A percentile compares a stretch with the other conserved stretches of the same genome.
phyloP scores from a whole-genome alignment of 352 stramenopile species.

The Peronospora belbahrii region DNA sequence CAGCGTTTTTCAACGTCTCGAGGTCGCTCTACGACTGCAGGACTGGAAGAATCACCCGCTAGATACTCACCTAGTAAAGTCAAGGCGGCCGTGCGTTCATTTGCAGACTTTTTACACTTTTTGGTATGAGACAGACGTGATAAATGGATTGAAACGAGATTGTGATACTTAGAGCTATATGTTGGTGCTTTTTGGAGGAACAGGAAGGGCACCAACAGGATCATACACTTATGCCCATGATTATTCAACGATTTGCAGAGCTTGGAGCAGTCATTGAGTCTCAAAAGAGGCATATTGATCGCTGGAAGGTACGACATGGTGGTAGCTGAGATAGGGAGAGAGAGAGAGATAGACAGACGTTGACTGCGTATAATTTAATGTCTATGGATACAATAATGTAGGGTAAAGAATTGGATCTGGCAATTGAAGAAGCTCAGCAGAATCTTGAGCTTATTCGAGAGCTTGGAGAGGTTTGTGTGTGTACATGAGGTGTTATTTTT shows the following conservation, averaged over 20 bases:
- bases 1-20: slow-evolving; percentile 24
- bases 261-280: slow-evolving; percentile 76
- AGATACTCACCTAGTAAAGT: slow-evolving; percentile 67
- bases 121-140: slow-evolving; percentile 36
- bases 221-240: slow-evolving; percentile 64
- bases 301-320: slow-evolving; percentile 46
- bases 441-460: slow-evolving; percentile 55
- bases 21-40: slow-evolving; percentile 17
- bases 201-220: slow-evolving; percentile 73
- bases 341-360: background rate
- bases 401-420: slow-evolving; percentile 71
- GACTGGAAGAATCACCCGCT: slow-evolving; percentile 43
- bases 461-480: slow-evolving; percentile 33
- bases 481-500: background rate
- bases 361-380: no score
- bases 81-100: slow-evolving; percentile 71
- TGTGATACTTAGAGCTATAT: slow-evolving; percentile 29
- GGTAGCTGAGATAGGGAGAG: background rate
- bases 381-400: slow-evolving; percentile 4
- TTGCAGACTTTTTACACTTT: slow-evolving; percentile 77
- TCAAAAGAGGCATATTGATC: slow-evolving; percentile 79
- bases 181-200: slow-evolving; percentile 43
- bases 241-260: slow-evolving; percentile 71
- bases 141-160: background rate
- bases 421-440: slow-evolving; percentile 61